Conservation (phyloP, 139 green algal species). For the Micractinium conductrix region DNA sequence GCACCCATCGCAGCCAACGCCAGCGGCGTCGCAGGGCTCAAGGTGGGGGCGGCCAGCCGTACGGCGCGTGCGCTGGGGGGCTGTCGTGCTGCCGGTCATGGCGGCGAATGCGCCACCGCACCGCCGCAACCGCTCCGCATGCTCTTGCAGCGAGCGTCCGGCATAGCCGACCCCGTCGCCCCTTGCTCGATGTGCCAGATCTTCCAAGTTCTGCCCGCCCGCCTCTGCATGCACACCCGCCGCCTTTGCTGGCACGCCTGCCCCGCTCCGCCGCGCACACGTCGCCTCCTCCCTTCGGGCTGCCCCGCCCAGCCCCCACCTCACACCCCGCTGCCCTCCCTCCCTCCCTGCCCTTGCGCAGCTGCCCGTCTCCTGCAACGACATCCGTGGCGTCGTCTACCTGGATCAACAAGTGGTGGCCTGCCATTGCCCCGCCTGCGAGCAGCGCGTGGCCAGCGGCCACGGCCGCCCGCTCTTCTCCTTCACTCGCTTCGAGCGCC, state of each 20-base stretch:
- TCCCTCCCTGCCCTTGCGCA: not conserved
- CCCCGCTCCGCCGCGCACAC: no score
- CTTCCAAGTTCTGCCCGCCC: no score
- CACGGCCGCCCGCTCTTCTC: slow-evolving; percentile 41
- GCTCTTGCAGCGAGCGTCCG: no score
- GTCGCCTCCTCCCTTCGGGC: no score
- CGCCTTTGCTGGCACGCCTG: no score
- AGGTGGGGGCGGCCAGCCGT: not conserved
- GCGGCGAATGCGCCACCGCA: no score
- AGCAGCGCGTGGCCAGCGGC: slow-evolving; percentile 21
- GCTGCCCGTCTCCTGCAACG: slow-evolving; percentile 41
- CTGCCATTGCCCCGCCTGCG: slow-evolving; percentile 34
- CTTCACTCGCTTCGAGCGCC: slow-evolving; percentile 46
- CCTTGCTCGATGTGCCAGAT: no score
- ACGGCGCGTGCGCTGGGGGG: no score
- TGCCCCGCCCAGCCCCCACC: not conserved
- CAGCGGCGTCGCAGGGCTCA: slow-evolving; percentile 2
- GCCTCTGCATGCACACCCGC: not conserved
- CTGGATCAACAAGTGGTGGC: slow-evolving; percentile 43
- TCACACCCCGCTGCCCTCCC: not conserved
- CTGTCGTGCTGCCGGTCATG: no score
- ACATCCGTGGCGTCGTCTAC: slow-evolving; percentile 34
- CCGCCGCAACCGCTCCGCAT: no score
- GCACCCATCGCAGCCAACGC: not conserved
- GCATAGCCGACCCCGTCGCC: no score